Evolutionary conservation across 2,329 filamentous ascomycete species (phyloP), one percentile per base, ranked within the genome.

Genomic region (Pseudonectria foliicola): DNA sequence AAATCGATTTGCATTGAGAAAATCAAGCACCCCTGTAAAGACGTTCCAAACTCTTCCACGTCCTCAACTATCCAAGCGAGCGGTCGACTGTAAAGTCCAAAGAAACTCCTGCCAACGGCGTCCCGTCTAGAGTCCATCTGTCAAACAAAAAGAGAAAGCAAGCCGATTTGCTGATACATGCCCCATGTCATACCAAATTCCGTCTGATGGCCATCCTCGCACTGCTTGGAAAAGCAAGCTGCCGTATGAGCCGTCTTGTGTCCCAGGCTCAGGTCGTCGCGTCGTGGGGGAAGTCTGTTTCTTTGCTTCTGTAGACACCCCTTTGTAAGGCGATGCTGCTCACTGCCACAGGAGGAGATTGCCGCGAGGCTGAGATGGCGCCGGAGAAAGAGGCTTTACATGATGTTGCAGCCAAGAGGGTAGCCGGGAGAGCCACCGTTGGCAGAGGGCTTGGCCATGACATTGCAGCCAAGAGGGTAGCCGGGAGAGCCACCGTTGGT

Each of bases 351-450:
- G 46, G 25, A 41, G 33, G 28, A 21, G 28, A 23, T n/a, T n/a
- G 27, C 32, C 29, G 11, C 13, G 27, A 33, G 29, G 27, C 27
- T 14, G 33, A 27, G 32, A 32, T 33, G 27, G 25, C n/a, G n/a
- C n/a, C 13, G 11, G 14, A 14, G 36, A n/a, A 13, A 10, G 34
- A n/a, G 16, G 24, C 16, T 49, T 56, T 59, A 62, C 59, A 61
- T 61, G 48, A 61, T 35, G 21, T 40, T 47, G 44, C 59, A 62
- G 35, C 54, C 52, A 15, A 56, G 43, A 27, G 46, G 50, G 38
- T 52, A 53, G 38, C 47, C 46, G 13, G 40, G 40, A 13, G 35
- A 43, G 30, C 45, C 34, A 11, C 43, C 31, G 27, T 42, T 43
- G 24, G 35, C 16, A 11, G 28, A 28, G 7, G 55, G 52, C 49